Conservation (phyloP, 768 basidiomycete species). For the Leccinum uliginosum region DNA sequence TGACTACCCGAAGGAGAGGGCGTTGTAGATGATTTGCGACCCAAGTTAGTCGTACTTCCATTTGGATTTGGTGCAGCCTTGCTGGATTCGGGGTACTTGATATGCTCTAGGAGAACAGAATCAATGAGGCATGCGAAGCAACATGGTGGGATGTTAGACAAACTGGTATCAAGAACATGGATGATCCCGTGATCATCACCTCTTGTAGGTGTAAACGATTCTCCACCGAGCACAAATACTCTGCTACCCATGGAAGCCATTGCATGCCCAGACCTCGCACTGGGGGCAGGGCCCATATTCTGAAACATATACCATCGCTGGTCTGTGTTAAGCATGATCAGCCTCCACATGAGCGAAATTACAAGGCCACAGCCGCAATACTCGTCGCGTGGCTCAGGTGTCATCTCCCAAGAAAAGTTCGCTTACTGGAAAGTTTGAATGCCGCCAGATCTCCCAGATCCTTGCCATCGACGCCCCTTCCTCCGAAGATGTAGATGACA, state of each 20-base stretch:
- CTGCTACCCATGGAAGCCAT: constrained; percentile 90
- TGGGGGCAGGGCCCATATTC: constrained; percentile 97
- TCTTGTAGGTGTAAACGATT: constrained; percentile 71
- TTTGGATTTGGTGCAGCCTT: constrained; percentile 32
- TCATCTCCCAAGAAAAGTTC: neutral
- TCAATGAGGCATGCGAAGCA: constrained; percentile 3
- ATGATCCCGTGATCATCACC: constrained; percentile 77
- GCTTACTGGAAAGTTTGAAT: constrained; percentile 95
- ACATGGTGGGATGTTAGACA: constrained; percentile 30
- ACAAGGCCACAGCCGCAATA: neutral
- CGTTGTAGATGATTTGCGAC: constrained; percentile 46
- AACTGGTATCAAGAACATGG: constrained; percentile 95
- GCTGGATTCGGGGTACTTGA: constrained; percentile 82
- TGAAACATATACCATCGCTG: constrained; percentile 99
- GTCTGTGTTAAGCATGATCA: constrained; percentile 45
- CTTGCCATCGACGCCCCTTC: constrained; percentile 94
- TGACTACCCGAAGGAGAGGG: constrained; percentile 29
- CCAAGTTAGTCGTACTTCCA: constrained; percentile 29
- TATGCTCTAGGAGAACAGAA: constrained; percentile 56
- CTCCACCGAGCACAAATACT: constrained; percentile 93
- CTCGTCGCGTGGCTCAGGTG: neutral
- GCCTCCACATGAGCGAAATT: constrained; percentile 1
- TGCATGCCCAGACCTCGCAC: constrained; percentile 92
- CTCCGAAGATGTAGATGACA: constrained; percentile 97
- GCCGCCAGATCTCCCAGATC: constrained; percentile 93